These are phyloP conservation scores for Plasmodium vivax DNA, from an alignment of 169 alveolate species.

Conservation along the genomic window DNA sequence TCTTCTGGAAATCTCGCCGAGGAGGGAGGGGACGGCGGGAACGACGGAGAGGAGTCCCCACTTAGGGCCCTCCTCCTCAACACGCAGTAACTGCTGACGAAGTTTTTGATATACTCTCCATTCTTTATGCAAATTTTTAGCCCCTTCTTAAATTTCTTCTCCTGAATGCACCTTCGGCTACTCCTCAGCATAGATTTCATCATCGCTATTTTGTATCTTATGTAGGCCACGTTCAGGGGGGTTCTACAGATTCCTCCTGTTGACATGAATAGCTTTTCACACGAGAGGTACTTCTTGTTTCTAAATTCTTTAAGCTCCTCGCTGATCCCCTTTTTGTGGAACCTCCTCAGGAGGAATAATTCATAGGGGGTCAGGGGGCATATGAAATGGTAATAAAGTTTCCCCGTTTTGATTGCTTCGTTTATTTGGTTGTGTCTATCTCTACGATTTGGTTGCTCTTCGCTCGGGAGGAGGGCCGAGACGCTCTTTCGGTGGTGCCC, in stretches of 20 bases:
- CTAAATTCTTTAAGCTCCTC: conserved; percentile 37
- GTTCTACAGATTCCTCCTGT: not conserved
- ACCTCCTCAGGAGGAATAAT: conserved; percentile 7
- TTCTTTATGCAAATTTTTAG: conserved; percentile 45
- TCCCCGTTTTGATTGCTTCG: conserved; percentile 32
- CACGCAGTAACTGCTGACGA: conserved; percentile 40
- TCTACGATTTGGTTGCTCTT: not conserved
- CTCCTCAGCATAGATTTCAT: conserved; percentile 25
- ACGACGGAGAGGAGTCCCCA: not conserved
- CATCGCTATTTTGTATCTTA: conserved; percentile 35
- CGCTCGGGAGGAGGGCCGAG: not conserved
- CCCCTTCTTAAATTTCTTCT: conserved; percentile 43
- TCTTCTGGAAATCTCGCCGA: not conserved
- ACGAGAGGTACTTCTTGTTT: not conserved
- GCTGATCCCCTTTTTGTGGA: conserved; percentile 44
- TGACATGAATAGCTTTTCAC: not conserved
- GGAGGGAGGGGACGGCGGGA: not conserved
- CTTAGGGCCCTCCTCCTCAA: conserved; percentile 2
- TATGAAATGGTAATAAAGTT: conserved; percentile 5
- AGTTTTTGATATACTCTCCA: conserved; percentile 23
- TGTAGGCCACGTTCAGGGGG: conserved; percentile 24
- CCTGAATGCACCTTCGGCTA: conserved; percentile 27
- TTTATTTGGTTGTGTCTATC: not conserved
- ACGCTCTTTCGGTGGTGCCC: not conserved
- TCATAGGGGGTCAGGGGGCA: conserved; percentile 70